These are phyloP conservation scores for Linum trigynum DNA, from an alignment of 345 rosid species.

Conservation along the genomic window DNA sequence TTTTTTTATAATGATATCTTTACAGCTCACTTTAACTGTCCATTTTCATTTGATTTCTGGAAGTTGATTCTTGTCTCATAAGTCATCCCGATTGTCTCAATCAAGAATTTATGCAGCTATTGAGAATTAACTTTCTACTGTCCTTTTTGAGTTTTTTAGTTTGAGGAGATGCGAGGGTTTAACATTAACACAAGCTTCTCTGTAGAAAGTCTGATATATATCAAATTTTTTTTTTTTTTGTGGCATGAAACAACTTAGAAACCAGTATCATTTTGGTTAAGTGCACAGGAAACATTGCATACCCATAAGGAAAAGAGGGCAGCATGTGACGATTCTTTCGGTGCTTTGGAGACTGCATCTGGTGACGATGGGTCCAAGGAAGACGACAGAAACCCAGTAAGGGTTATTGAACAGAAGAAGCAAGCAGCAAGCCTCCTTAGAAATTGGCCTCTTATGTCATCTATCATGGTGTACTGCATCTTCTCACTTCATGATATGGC, in stretches of 20 bases:
- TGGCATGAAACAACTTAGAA: neutral
- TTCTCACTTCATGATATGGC: slow-evolving; percentile 55
- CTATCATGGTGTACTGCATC: slow-evolving; percentile 35
- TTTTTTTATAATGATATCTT: too few species aligned
- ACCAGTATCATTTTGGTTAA: neutral
- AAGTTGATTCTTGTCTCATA: neutral
- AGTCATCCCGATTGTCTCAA: too few species aligned
- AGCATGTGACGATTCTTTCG: slow-evolving; percentile 11
- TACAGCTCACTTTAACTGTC: neutral
- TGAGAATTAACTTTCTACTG: too few species aligned
- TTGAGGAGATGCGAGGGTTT: too few species aligned
- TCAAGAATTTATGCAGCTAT: too few species aligned
- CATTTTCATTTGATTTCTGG: neutral
- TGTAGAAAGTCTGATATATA: neutral
- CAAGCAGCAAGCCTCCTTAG: slow-evolving; percentile 27
- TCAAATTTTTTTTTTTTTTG: neutral
- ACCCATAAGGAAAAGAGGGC: slow-evolving; percentile 18
- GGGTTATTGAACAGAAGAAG: slow-evolving; percentile 7
- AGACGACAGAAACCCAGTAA: too few species aligned
- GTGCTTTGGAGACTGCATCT: slow-evolving; percentile 9
- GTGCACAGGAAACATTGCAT: slow-evolving; percentile 43
- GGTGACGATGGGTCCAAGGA: too few species aligned
- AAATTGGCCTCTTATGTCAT: slow-evolving; percentile 43
- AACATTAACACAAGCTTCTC: neutral
- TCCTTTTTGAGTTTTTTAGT: too few species aligned